These are phyloP conservation scores for Trichoderma breve DNA, from an alignment of 2,329 filamentous ascomycete genomes.

Conservation along the genomic window DNA sequence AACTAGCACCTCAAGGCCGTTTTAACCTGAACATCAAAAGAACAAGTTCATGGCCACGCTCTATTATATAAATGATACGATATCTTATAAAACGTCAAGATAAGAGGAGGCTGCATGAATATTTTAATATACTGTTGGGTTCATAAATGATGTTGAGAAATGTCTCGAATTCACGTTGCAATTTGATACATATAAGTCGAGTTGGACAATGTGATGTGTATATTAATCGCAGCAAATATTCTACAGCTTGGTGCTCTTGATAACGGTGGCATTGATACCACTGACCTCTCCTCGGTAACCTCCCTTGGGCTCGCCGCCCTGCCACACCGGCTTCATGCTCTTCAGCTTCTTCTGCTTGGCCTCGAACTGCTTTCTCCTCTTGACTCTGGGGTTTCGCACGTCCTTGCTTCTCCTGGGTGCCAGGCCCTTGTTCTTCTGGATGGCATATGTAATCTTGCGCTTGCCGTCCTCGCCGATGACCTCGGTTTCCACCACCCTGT, in stretches of 20 bases:
- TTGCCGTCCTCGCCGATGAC: conserved; percentile 80
- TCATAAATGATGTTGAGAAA: fast-evolving
- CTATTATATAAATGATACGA: not conserved
- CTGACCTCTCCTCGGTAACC: conserved; percentile 90
- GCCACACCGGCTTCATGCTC: conserved; percentile 81
- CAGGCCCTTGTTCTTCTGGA: conserved; percentile 96
- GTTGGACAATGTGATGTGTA: not conserved
- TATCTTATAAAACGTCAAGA: no score
- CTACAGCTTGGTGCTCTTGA: conserved; percentile 91
- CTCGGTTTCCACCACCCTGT: conserved; percentile 63
- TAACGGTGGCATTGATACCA: conserved; percentile 89
- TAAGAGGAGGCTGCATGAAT: not conserved
- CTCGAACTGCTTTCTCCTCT: conserved; percentile 96
- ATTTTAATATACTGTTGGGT: no score
- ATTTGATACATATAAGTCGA: not conserved
- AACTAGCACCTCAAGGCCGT: not conserved
- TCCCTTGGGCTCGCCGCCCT: conserved; percentile 77
- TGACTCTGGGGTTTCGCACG: conserved; percentile 89
- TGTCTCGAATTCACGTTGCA: not conserved
- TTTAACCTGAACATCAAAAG: not conserved
- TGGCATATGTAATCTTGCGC: conserved; percentile 87
- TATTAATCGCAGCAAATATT: conserved; percentile 29
- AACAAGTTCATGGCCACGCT: not conserved
- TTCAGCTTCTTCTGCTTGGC: conserved; percentile 96
- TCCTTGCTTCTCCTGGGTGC: conserved; percentile 90